Evolutionary conservation across 2,329 filamentous ascomycete genomes (phyloP), one percentile per base, ranked within the genome.

Genomic region (Fusarium acutatum): DNA sequence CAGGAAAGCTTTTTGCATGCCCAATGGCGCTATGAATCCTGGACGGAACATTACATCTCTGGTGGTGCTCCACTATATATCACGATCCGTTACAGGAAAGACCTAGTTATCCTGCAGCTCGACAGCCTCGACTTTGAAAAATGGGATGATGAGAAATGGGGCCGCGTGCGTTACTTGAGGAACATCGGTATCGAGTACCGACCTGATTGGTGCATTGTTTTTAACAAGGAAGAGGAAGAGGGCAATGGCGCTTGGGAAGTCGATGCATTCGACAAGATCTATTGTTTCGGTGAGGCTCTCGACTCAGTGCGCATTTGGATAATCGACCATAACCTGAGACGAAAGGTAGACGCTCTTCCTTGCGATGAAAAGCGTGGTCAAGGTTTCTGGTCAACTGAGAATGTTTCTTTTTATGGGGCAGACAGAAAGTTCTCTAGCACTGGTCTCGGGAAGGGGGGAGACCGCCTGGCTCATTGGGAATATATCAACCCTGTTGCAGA

Each of bases 111-210:
- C 30, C 7, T 32, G 3, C 22, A 32, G 20, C 8, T 22, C 9
- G 44, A 47, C 20, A 28, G 13, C 5, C 9, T 46, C 44, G 9
- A 46, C 14, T 22, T 22, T 4, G 8, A 22, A 28, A 15, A 28
- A 4, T 28, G 12, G 18, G 18, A 22, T 49, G 22, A 6, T 49
- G 46, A n/a, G 12, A 49, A 7, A 13, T 2, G 13, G 22, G 11
- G 10, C 3, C 15, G 7, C 46, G 32, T n/a, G 3, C 5, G n/a
- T 9, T 0, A 5, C 22, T 9, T 32, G 4, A 0, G 3, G 3
- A 18, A 49, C 5, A 18, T 32, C 22, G 22, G 28, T 1, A 49
- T 49, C 15, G 28, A 52, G 12, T 35, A 35, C 30, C 24, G 3
- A 13, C n/a, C 22, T 3, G 30, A 50, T 13, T 34, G 30, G 30